phyloP scores from a whole-genome alignment of 2,329 filamentous ascomycete genomes.

The Fusarium sp. region DNA sequence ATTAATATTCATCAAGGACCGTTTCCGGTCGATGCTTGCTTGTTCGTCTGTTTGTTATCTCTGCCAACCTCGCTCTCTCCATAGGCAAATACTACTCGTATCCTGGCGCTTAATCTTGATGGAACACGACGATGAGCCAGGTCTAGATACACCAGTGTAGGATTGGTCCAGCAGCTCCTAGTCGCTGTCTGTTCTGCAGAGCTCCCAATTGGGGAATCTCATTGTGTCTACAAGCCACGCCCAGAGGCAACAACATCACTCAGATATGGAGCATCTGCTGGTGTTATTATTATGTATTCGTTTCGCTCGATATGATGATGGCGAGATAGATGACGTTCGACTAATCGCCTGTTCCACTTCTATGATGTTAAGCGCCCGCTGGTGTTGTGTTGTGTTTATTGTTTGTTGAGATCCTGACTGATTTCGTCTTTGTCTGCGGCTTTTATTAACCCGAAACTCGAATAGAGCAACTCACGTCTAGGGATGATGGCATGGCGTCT shows the following conservation, averaged over 20 bases:
- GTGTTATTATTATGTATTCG: slow-evolving; percentile 13
- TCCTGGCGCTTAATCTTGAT: slow-evolving; percentile 40
- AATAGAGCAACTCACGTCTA: background rate
- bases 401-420: slow-evolving; percentile 3
- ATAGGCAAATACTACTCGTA: slow-evolving; percentile 2
- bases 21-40: slow-evolving; percentile 23
- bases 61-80: background rate
- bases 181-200: slow-evolving; percentile 35
- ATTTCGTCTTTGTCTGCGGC: slow-evolving; percentile 18
- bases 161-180: slow-evolving; percentile 39
- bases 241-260: slow-evolving; percentile 11
- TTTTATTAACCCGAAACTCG: slow-evolving; percentile 27
- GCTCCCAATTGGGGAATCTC: slow-evolving; percentile 39
- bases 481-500: slow-evolving; percentile 29
- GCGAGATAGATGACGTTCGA: slow-evolving; percentile 29
- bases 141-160: slow-evolving; percentile 35
- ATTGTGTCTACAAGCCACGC: slow-evolving; percentile 20
- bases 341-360: slow-evolving; percentile 16
- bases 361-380: slow-evolving; percentile 23
- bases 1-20: slow-evolving; percentile 16
- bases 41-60: background rate
- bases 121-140: slow-evolving; percentile 29
- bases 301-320: slow-evolving; percentile 6
- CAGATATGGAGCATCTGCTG: slow-evolving; percentile 27
- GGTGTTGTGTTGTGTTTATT: background rate